Base-by-base conservation (phyloP, 768 basidiomycete species). In the Vishniacozyma victoriae region DNA sequence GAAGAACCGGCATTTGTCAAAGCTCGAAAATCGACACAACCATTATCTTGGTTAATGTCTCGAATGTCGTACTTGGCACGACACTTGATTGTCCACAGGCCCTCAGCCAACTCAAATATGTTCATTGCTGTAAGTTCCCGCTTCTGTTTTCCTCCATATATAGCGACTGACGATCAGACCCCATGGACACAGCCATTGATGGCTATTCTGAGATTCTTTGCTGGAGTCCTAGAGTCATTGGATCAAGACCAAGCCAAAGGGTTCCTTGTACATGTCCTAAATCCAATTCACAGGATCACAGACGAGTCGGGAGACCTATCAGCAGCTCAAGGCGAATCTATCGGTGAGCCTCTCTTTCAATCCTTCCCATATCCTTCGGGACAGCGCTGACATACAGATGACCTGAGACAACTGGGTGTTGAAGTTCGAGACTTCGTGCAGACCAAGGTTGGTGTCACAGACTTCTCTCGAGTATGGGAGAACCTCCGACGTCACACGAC, bases 31-130 rank as follows among this genome's bases (percentile, higher is more conserved):
- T 67, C 72, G 22, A 54, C 41, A 23, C 48, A 60, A 44, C 84
- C 83, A 0, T 75, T 96, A 2, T 80, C 87, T 0, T 97, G 93
- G 91, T 72, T 99, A 26, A 96, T 97, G 76, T 91, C 90, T 19
- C 86, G 86, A 64, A 75, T 97, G 16, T 96, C 93, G 0, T 92
- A 86, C 70, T 85, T 91, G 64, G 79, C 84, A 9, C 55, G 70
- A 15, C 56, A 59, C 24, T 41, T 72, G 19, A 60, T 72, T 23
- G 52, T 72, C 29, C 51, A 59, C 18, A 52, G 68, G 22, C 70
- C 70, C 26, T n/a, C 36, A 43, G 1, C 27, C 6, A 29, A n/a
- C 31, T 22, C 9, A 33, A 33, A 9, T 9, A 33, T 33, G 29
- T 33, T 33, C n/a, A 33, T 9, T 33, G 29, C 9, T 9, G 29